A percentile compares a stretch with the other conserved stretches of the same genome.
Evolutionary conservation across 345 rosid genomes (phyloP).

Genomic region (Eucalyptus paniculata): DNA sequence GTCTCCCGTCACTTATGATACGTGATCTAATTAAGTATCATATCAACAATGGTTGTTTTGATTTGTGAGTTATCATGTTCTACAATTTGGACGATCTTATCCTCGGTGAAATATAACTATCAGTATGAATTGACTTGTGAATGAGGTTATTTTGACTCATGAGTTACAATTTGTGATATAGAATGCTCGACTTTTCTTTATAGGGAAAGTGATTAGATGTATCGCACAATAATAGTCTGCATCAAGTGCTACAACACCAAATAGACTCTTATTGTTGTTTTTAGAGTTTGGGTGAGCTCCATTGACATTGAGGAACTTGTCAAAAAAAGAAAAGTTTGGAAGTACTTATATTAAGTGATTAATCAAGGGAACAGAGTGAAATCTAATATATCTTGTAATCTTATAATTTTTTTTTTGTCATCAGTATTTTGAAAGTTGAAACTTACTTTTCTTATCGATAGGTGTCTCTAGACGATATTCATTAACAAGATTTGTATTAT

Average conservation of each 20-base stretch:
- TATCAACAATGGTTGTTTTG: not conserved
- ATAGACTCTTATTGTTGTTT: not conserved
- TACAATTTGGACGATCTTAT: not conserved
- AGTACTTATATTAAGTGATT: not conserved
- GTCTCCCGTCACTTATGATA: too few relatives aligned
- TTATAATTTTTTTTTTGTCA: not conserved
- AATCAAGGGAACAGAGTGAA: not conserved
- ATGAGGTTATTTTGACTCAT: not conserved
- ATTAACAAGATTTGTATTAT: not conserved
- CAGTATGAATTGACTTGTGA: not conserved
- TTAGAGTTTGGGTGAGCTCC: not conserved
- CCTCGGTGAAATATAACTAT: not conserved
- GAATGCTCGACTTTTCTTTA: not conserved
- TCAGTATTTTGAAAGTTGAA: not conserved
- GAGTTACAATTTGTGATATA: not conserved
- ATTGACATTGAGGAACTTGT: not conserved
- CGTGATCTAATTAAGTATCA: too few relatives aligned
- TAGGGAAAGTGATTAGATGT: not conserved
- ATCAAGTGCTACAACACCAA: not conserved
- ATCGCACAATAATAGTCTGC: not conserved
- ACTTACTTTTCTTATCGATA: not conserved
- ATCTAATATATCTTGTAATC: not conserved
- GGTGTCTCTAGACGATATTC: not conserved
- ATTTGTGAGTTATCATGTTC: not conserved
- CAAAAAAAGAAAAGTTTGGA: not conserved